Evolutionary conservation across 176 grass and related monocot species (phyloP), one percentile per base, ranked within the genome.

Genomic region (Canna indica): DNA sequence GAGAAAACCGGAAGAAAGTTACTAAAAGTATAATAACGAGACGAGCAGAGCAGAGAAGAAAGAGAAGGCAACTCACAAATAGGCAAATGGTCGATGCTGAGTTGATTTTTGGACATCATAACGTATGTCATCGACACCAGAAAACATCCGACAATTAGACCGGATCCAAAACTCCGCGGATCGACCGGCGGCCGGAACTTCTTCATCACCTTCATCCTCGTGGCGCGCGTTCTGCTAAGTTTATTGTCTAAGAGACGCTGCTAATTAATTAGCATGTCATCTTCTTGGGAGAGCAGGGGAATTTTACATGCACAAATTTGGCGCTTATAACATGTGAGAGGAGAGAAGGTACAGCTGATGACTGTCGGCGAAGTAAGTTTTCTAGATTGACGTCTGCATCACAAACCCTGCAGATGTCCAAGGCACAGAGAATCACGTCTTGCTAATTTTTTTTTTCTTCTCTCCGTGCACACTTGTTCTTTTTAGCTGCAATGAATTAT

Each of bases 111-210:
- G 39, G 42, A 48, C 27, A 48, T 32, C 29, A 70, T 32, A 2
- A 33, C 16, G 45, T 48, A 70, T 9, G 26, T 48, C 42, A 70
- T 46, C 16, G 42, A 70, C 68, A 33, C 68, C 9, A 70, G 28
- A 70, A 70, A 48, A 27, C 68, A 70, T 33, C 68, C 68, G 1
- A 70, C 15, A 18, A 70, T 48, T 31, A 70, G 68, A 7, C 68
- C 68, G 18, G 45, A 18, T 3, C 41, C 42, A 26, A 70, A 48
- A 31, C 68, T 70, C 13, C 42, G 26, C 18, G 68, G 13, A 15
- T 70, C 42, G 13, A 48, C 42, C 63, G 35, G 68, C 15, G 68
- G 44, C 42, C 28, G 41, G 68, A 70, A 14, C 68, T 22, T 70
- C 68, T 48, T 48, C 68, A 52, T 38, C 68, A 20, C 25, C 44